Evolutionary conservation across 2,329 filamentous ascomycete species (phyloP), one percentile per base, ranked within the genome.

Genomic region (Talaromyces sp.): DNA sequence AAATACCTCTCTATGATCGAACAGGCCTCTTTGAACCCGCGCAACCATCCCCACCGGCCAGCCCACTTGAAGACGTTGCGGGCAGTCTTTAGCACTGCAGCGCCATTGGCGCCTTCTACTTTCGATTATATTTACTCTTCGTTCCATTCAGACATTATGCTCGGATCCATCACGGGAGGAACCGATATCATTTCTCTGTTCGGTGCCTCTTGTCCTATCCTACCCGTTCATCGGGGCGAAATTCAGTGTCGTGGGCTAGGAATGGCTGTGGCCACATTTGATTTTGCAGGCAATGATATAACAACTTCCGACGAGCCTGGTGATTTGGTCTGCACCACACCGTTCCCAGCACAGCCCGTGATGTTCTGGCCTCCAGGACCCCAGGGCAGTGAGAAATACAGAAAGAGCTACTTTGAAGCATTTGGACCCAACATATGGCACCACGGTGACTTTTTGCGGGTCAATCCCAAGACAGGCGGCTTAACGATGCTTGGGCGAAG

Each of bases 121-220:
- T 98, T 97, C 76, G 82, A 86, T 61, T 98, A 96, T 71, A 87
- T 97, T 59, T 97, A 98, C 78, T 79, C 84, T 30, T 89, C 89
- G 1, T 96, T 98, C 71, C 92, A 92, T 1, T 71, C 84, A 0
- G 80, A 84, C n/a, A 82, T 98, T 66, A 94, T 97, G 75, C 85
- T 98, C 7, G 92, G 88, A 56, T 96, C 91, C 61, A 98, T 99
- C 70, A 98, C 94, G 0, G 95, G 95, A 42, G 95, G 94, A 56
- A 98, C 94, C 3, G 95, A 99, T 73, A 98, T 98, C 69, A 91
- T 98, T 66, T 96, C 93, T 0, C 85, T 98, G 36, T 99, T 98
- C 70, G 94, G 93, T 51, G 89, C 91, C 0, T 90, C 92, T 0
- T 94, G 89, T 60, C 89, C 89, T 0, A 81, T 93, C 4, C 80